Base-by-base conservation (phyloP, 1,139 yeast species). In the Yamadazyma sp. region DNA sequence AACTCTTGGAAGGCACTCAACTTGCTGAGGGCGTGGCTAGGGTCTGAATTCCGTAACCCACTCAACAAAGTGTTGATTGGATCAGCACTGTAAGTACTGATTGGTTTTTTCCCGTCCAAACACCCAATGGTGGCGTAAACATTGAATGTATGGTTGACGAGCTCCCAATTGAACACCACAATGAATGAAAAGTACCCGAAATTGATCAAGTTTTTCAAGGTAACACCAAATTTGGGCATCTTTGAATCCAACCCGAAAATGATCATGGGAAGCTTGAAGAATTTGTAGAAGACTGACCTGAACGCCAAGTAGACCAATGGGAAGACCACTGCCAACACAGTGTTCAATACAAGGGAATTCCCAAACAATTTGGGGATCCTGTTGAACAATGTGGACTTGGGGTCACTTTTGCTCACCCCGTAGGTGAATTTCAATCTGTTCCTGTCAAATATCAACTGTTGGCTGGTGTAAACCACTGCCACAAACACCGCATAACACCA, bases 111-210 rank as follows among this genome's bases (percentile, higher is more conserved):
- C 25, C 87, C 80, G 52, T 85, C 88, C 37, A 85, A 61, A 49
- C 98, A 92, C 0, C 97, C 96, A 45, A 87, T 75, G 7, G 89
- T 75, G 55, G 91, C 75, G 59, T 87, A 91, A 3, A 88, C 83
- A 47, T 79, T 70, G 55, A 81, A 89, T 2, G 81, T 66, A 43
- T 77, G 74, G 58, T 86, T 84, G 25, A 78, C 62, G 9, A 78
- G 44, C 49, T 83, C 89, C 86, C 89, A 85, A 16, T 70, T 53
- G 31, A 73, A 50, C 3, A 73, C 50, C 4, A 74, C 48, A 9
- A 73, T 51, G 45, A 72, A 67, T 4, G 80, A 62, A 2, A 69
- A 51, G 32, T 67, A 57, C 2, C 70, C 51, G 5, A 75, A 48
- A 34, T 65, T 60, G 10, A 69, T 22, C 31, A 70, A 48, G n/a